These are phyloP conservation scores for Pseudoscleropodium purum DNA, from an alignment of 225 moss, liverwort and hornwort species.

Conservation along the genomic window DNA sequence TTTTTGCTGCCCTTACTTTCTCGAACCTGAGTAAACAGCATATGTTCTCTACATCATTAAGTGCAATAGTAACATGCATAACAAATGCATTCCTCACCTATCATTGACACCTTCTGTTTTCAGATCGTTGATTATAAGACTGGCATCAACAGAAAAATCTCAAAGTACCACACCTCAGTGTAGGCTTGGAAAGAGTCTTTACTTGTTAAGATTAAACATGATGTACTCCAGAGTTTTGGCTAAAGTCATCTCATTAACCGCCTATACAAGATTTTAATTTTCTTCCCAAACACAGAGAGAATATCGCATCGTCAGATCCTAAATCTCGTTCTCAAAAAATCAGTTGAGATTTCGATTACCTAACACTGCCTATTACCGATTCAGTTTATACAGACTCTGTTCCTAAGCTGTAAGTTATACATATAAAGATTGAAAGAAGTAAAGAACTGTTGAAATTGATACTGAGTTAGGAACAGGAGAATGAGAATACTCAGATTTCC, in stretches of 20 bases:
- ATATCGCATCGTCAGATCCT: background rate
- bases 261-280: background rate
- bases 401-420: background rate
- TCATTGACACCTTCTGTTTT: background rate
- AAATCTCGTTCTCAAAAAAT: background rate
- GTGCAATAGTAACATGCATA: background rate
- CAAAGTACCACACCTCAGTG: background rate
- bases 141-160: background rate
- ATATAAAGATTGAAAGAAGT: background rate
- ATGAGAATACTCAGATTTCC: background rate
- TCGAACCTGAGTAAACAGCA: slow-evolving; percentile 26
- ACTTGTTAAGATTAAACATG: background rate
- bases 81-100: background rate
- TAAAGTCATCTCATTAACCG: background rate
- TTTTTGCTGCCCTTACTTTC: slow-evolving; percentile 33
- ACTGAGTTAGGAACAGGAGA: background rate
- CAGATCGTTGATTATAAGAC: background rate
- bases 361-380: background rate
- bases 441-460: background rate
- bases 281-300: background rate
- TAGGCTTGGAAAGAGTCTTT: background rate
- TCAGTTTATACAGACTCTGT: background rate
- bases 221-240: background rate
- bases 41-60: background rate
- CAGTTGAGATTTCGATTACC: background rate